Percentiles rank a stretch among this genome's conserved stretches.
phyloP scores from a whole-genome alignment of 768 basidiomycete species.

The Mycena amicta region DNA sequence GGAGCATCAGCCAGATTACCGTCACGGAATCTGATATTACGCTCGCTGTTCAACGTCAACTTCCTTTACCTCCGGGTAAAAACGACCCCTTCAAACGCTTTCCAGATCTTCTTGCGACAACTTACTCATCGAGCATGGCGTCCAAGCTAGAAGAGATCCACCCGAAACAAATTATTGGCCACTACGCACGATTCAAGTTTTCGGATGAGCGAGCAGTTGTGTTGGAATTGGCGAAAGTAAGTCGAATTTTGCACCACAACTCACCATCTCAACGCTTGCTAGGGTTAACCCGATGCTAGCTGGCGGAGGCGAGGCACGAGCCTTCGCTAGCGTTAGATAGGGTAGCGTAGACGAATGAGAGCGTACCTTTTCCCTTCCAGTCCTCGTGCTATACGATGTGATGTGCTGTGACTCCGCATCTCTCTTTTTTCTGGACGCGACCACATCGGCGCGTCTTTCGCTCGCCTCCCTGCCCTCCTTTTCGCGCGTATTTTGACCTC shows the following conservation, averaged over 20 bases:
- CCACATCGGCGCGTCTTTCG: too few species aligned
- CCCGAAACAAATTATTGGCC: neutral
- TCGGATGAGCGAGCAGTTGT: constrained; percentile 1
- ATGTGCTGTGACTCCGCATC: too few species aligned
- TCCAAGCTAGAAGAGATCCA: neutral
- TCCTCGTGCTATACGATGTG: too few species aligned
- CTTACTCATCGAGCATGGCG: constrained; percentile 4
- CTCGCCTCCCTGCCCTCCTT: too few species aligned
- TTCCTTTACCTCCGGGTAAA: neutral
- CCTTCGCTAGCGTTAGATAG: too few species aligned
- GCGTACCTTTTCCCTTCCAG: too few species aligned
- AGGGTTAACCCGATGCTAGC: neutral
- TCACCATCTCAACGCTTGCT: too few species aligned
- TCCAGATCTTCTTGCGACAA: constrained; percentile 3
- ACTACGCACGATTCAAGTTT: constrained; percentile 7
- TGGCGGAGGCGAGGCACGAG: too few species aligned
- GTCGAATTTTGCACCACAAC: too few species aligned
- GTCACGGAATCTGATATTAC: neutral
- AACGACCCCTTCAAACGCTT: constrained; percentile 10
- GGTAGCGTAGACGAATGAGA: too few species aligned
- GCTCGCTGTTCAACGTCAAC: neutral
- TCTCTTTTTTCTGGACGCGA: too few species aligned
- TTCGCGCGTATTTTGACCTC: too few species aligned
- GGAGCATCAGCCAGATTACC: constrained; percentile 2
- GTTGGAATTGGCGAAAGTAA: constrained; percentile 1